These are phyloP conservation scores for Clarireedia sp. DNA, from an alignment of 2,329 filamentous ascomycete species.

Conservation along the genomic window DNA sequence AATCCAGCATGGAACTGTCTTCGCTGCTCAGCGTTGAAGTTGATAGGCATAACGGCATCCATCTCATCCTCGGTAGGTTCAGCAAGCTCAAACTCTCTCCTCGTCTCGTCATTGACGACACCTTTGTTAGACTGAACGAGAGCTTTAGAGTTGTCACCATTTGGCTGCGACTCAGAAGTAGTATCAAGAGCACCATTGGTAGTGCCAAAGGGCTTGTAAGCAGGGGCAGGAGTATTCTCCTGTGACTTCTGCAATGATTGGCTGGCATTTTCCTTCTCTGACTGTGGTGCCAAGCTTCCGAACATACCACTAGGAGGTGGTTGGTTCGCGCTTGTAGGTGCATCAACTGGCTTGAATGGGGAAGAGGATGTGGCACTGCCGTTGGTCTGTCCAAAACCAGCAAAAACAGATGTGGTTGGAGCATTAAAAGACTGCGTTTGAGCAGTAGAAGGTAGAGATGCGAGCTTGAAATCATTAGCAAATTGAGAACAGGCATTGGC, in stretches of 20 bases:
- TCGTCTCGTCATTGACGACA: background rate
- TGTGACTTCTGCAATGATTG: background rate
- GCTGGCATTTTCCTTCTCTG: background rate
- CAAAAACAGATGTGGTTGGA: background rate
- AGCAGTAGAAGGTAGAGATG: slow-evolving; percentile 4
- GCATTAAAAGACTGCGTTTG: background rate
- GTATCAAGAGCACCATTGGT: background rate
- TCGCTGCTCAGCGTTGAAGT: slow-evolving; percentile 17
- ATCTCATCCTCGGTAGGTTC: slow-evolving; percentile 21
- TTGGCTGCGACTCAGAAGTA: background rate
- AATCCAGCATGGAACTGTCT: slow-evolving; percentile 23
- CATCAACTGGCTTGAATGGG: slow-evolving; percentile 13
- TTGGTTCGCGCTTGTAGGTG: slow-evolving; percentile 13
- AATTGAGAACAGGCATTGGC: background rate
- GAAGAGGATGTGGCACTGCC: slow-evolving; percentile 10
- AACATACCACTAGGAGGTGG: slow-evolving; percentile 15
- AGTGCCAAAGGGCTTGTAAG: background rate
- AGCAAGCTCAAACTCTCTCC: slow-evolving; percentile 5
- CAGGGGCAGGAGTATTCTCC: background rate
- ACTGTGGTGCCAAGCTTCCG: slow-evolving; percentile 7
- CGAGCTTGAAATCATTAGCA: background rate
- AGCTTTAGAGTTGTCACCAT: background rate
- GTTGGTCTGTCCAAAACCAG: background rate
- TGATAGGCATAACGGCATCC: slow-evolving; percentile 14
- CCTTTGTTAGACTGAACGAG: background rate